A percentile compares a stretch with the other conserved stretches of the same genome.
phyloP scores from a whole-genome alignment of 208 protist genomes.

The Balamuthia mandrillaris region DNA sequence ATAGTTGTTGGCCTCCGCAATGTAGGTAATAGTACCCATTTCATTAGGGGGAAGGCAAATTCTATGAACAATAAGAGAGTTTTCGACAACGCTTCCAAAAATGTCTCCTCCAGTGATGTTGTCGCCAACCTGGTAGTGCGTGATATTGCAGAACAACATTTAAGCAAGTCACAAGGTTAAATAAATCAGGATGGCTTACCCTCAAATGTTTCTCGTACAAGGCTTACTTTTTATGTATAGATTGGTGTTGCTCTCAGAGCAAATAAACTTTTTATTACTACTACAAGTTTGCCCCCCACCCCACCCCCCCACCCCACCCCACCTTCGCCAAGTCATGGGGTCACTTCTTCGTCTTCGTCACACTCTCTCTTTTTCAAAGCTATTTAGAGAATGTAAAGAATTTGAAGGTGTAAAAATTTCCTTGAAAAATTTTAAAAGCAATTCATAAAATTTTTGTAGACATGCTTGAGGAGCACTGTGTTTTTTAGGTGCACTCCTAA shows the following conservation, averaged over 20 bases:
- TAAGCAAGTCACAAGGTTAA: background rate
- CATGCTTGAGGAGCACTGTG: too few relatives aligned
- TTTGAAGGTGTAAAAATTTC: too few relatives aligned
- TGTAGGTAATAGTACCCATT: constrained; percentile 48
- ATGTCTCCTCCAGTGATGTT: constrained; percentile 94
- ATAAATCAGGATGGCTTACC: background rate
- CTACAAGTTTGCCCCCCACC: too few relatives aligned
- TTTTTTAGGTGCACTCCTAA: too few relatives aligned
- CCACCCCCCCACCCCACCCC: constrained; percentile 92
- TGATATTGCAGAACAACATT: constrained; percentile 85
- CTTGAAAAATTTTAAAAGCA: too few relatives aligned
- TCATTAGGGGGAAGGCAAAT: constrained; percentile 93
- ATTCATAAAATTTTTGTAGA: too few relatives aligned
- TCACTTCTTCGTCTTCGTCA: too few relatives aligned
- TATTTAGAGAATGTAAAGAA: too few relatives aligned
- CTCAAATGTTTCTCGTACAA: constrained; percentile 75
- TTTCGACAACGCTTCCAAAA: constrained; percentile 93
- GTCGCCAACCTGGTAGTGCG: constrained; percentile 83
- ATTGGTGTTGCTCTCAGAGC: constrained; percentile 93
- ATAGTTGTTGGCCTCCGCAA: constrained; percentile 59
- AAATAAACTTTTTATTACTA: constrained; percentile 97
- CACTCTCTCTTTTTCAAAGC: too few relatives aligned
- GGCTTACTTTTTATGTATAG: constrained; percentile 85
- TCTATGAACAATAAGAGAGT: constrained; percentile 90
- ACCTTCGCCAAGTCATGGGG: too few relatives aligned